phyloP scores from a whole-genome alignment of 2,329 filamentous ascomycete species.

The Penicillium sp. region DNA sequence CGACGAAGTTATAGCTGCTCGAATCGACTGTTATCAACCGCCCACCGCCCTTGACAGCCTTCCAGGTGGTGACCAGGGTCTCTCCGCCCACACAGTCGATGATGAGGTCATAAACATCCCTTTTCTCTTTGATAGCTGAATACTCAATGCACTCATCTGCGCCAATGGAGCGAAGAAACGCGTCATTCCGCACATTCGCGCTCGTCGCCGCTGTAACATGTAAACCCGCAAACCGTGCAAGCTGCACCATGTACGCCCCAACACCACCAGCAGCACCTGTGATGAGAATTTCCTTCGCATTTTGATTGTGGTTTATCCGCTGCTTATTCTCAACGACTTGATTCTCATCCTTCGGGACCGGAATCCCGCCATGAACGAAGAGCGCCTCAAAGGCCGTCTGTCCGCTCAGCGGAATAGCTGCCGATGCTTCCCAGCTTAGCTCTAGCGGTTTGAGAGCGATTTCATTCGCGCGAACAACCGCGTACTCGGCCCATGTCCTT shows the following conservation, averaged over 20 bases:
- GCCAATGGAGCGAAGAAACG: constrained; percentile 41
- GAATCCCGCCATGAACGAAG: constrained; percentile 30
- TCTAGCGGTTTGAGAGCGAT: constrained; percentile 29
- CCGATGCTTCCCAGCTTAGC: constrained; percentile 30
- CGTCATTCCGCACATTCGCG: constrained; percentile 39
- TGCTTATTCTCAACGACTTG: not conserved
- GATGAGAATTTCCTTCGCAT: constrained; percentile 34
- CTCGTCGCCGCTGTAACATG: constrained; percentile 42
- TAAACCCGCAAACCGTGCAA: constrained; percentile 38
- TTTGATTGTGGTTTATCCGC: not conserved
- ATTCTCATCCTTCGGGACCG: not conserved
- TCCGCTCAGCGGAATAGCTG: constrained; percentile 35
- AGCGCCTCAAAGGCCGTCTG: constrained; percentile 40
- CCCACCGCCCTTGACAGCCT: constrained; percentile 23
- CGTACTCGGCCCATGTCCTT: constrained; percentile 36
- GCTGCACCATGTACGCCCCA: constrained; percentile 45
- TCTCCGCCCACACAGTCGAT: constrained; percentile 36
- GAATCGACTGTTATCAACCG: constrained; percentile 36
- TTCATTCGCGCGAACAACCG: constrained; percentile 28
- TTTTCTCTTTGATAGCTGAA: constrained; percentile 13
- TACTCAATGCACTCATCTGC: constrained; percentile 48
- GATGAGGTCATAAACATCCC: constrained; percentile 28
- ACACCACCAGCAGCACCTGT: constrained; percentile 46
- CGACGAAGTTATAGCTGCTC: constrained; percentile 34
- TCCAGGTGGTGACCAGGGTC: constrained; percentile 28